Conservation (phyloP, 495 filamentous ascomycete genomes). For the Massariosphaeria phaeospora region DNA sequence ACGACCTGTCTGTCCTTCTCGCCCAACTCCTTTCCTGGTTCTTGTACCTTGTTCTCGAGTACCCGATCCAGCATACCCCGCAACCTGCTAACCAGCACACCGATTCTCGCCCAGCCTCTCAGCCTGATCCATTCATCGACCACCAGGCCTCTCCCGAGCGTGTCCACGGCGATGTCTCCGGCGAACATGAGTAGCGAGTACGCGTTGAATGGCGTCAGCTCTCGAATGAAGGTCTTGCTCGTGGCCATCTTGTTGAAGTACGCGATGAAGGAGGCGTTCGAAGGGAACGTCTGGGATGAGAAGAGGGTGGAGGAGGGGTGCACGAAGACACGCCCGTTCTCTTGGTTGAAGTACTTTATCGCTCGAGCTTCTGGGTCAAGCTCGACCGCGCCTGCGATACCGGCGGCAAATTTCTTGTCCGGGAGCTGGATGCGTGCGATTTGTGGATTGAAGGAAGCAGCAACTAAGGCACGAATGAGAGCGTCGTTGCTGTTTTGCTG, state of each 20-base stretch:
- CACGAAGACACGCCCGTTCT: constrained; percentile 83
- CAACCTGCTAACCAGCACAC: constrained; percentile 78
- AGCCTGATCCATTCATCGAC: constrained; percentile 91
- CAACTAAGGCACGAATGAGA: constrained; percentile 82
- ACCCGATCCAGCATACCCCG: constrained; percentile 81
- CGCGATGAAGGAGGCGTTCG: constrained; percentile 63
- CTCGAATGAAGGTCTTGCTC: constrained; percentile 80
- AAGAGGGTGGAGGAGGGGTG: constrained; percentile 86
- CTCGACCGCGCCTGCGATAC: constrained; percentile 79
- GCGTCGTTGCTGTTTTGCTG: constrained; percentile 47
- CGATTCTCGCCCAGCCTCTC: constrained; percentile 90
- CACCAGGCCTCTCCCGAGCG: constrained; percentile 76
- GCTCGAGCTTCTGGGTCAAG: constrained; percentile 86
- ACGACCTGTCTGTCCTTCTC: constrained; percentile 60
- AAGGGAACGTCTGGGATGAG: constrained; percentile 66
- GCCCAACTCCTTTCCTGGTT: constrained; percentile 56
- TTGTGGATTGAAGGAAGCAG: constrained; percentile 85
- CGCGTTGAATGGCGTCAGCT: constrained; percentile 88
- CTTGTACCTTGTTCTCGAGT: constrained; percentile 71
- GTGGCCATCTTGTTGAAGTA: constrained; percentile 91
- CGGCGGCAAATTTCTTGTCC: constrained; percentile 87
- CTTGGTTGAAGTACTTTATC: constrained; percentile 86
- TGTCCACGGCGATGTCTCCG: constrained; percentile 78
- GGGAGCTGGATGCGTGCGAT: constrained; percentile 86
- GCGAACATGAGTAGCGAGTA: constrained; percentile 89